Evolutionary conservation across 257 asterid species (phyloP).

Genomic region (Solanum virginianum): DNA sequence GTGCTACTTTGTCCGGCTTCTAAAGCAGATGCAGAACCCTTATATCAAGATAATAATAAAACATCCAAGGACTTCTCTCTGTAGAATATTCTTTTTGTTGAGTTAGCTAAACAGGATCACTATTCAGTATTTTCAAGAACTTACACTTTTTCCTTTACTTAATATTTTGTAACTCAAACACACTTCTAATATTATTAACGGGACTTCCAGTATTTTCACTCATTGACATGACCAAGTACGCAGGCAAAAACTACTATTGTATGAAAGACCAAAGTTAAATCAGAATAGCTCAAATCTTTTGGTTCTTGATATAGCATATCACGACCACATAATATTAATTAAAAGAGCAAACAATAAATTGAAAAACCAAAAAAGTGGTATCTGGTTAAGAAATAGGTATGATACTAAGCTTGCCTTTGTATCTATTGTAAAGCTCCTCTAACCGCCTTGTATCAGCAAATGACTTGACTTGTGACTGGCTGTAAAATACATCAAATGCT

Average conservation of each 20-base stretch:
- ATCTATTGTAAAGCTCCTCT: slow-evolving; percentile 91
- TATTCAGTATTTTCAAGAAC: not conserved
- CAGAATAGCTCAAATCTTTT: not conserved
- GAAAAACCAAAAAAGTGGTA: not conserved
- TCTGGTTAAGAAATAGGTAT: not conserved
- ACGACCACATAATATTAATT: not conserved
- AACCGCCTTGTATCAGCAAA: slow-evolving; percentile 75
- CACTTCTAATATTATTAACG: not conserved
- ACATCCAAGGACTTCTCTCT: not conserved
- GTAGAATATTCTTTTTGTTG: not conserved
- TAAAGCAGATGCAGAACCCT: not conserved
- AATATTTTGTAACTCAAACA: not conserved
- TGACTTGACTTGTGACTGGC: slow-evolving; percentile 67
- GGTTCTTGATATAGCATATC: not conserved
- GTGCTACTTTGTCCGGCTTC: not conserved
- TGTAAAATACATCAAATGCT: slow-evolving; percentile 89
- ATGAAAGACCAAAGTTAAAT: not conserved
- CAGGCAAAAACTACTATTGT: not conserved
- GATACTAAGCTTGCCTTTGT: slow-evolving; percentile 45
- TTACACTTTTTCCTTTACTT: not conserved
- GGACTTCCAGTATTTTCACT: not conserved
- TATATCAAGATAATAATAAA: not conserved
- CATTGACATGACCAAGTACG: not conserved
- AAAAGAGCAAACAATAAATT: not conserved
- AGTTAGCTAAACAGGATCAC: not conserved